These are phyloP conservation scores for Dendryphion nanum DNA, from an alignment of 2,329 filamentous ascomycete species.

Conservation along the genomic window DNA sequence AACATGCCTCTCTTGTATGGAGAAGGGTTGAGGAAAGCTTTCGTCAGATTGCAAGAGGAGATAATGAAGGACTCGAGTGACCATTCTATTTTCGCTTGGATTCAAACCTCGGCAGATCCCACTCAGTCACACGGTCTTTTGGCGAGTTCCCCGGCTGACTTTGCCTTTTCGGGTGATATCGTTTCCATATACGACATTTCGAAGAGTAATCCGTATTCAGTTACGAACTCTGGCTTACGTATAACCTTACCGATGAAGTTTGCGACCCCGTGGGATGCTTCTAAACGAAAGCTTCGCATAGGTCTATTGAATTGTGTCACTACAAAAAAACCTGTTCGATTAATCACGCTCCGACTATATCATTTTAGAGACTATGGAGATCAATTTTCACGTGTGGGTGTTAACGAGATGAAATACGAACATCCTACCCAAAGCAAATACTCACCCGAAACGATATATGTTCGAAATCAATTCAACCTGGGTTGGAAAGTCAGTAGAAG, in stretches of 20 bases:
- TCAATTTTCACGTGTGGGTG: neutral
- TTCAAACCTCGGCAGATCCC: neutral
- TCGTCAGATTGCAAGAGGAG: neutral
- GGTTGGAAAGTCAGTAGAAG: neutral
- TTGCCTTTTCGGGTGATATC: neutral
- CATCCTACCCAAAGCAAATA: neutral
- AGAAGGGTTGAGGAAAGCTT: neutral
- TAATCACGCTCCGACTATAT: slow-evolving; percentile 1
- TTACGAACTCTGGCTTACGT: neutral
- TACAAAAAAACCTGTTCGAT: neutral
- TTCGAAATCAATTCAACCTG: too few species aligned
- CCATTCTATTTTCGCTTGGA: neutral
- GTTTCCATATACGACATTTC: neutral
- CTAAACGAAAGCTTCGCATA: neutral
- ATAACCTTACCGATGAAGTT: neutral
- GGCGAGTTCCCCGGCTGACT: neutral
- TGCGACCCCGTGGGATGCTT: neutral
- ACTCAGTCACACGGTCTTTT: neutral
- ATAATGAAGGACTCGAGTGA: neutral
- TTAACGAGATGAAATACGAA: neutral
- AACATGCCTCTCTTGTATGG: neutral
- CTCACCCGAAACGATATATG: neutral
- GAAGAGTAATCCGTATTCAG: slow-evolving; percentile 1
- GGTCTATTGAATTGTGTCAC: neutral
- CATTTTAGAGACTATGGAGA: neutral